Evolutionary conservation across 352 stramenopile species (phyloP).

Genomic region (Pseudoperonospora humuli): DNA sequence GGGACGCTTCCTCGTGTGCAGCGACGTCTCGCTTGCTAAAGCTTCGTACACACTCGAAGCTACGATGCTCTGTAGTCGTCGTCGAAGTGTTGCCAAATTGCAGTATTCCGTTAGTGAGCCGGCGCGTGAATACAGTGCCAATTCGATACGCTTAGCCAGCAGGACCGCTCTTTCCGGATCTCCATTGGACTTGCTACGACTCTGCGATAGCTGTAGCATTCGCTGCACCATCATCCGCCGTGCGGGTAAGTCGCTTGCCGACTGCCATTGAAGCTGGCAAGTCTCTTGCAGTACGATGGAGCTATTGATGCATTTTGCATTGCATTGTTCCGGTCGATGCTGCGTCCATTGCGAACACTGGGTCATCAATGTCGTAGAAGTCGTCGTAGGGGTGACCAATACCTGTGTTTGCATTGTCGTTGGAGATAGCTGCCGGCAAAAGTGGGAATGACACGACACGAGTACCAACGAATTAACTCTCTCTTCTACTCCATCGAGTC

Average conservation of each 20-base stretch:
- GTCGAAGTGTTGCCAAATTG: constrained; percentile 58
- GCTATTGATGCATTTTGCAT: constrained; percentile 13
- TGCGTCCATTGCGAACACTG: constrained; percentile 22
- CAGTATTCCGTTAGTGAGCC: constrained; percentile 59
- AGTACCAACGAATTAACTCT: constrained; percentile 7
- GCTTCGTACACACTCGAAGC: constrained; percentile 63
- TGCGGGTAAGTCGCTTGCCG: constrained; percentile 41
- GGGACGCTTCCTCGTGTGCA: constrained; percentile 17
- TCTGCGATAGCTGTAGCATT: constrained; percentile 53
- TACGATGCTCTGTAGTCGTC: constrained; percentile 61
- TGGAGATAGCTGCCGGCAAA: constrained; percentile 7
- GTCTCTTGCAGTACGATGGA: constrained; percentile 9
- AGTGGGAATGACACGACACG: constrained; percentile 11
- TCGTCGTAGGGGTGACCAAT: constrained; percentile 17
- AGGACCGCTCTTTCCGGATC: constrained; percentile 14
- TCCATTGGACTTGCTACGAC: constrained; percentile 11
- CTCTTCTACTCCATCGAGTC: constrained; percentile 22
- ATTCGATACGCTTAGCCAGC: constrained; percentile 65
- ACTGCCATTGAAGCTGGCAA: constrained; percentile 42
- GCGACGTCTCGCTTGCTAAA: constrained; percentile 21
- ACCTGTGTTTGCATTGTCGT: constrained; percentile 15
- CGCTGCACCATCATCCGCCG: constrained; percentile 64
- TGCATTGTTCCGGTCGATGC: constrained; percentile 19
- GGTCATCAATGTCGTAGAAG: constrained; percentile 12
- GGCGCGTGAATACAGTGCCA: constrained; percentile 64